Conservation (phyloP, 2,329 filamentous ascomycete genomes). For the Tolypocladium album region DNA sequence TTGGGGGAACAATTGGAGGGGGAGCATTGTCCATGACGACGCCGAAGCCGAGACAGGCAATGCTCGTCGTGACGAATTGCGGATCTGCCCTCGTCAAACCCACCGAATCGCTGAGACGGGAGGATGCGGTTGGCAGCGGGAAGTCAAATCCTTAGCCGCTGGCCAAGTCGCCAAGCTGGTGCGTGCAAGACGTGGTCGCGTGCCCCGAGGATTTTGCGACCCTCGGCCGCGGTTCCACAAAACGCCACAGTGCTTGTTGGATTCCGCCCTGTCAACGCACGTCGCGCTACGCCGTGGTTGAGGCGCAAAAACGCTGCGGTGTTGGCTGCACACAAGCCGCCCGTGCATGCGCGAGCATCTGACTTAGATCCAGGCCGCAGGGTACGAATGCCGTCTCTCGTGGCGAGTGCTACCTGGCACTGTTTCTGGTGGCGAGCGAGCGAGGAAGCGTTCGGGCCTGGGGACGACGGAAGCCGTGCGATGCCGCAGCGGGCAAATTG, state of each 20-base stretch:
- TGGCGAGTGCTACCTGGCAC: not conserved
- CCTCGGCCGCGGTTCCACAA: not conserved
- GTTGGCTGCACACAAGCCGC: not conserved
- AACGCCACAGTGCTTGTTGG: not conserved
- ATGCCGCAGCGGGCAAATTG: not conserved
- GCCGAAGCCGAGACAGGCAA: no score
- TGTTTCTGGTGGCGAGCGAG: not conserved
- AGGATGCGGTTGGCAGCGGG: not conserved
- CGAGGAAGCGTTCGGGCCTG: not conserved
- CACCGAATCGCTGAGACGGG: no score
- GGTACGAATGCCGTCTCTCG: not conserved
- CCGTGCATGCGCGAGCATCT: no score
- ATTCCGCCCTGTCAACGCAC: not conserved
- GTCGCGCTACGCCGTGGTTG: not conserved
- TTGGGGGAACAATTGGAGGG: not conserved
- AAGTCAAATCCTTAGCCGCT: not conserved
- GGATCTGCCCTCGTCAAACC: no score
- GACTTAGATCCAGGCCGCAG: not conserved
- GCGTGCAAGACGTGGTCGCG: no score
- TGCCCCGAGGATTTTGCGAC: not conserved
- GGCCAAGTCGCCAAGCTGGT: not conserved
- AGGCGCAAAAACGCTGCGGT: not conserved
- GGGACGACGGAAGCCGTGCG: not conserved
- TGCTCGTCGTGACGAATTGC: no score
- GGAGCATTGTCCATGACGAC: no score